Evolutionary conservation across 306 rosid species (phyloP).

Genomic region (Malus orientalis): DNA sequence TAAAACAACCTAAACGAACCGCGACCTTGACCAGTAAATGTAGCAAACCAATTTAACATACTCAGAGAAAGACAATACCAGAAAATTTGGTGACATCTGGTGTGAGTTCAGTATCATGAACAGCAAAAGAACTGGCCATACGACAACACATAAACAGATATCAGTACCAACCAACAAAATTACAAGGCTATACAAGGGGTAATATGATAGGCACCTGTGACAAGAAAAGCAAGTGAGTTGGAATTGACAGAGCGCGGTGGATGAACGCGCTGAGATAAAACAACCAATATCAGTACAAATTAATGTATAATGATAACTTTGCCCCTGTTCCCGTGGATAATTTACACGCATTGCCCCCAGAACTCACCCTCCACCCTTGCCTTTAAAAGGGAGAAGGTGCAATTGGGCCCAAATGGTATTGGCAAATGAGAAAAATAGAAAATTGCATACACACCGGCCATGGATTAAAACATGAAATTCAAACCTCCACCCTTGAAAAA

Average conservation of each 20-base stretch:
- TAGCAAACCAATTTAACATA: slow-evolving; percentile 8
- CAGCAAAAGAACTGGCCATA: slow-evolving; percentile 65
- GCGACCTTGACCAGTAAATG: neutral
- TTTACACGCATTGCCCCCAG: neutral
- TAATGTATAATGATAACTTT: neutral
- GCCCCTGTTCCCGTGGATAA: neutral
- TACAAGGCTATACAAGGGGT: neutral
- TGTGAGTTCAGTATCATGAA: slow-evolving; percentile 91
- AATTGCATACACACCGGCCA: neutral
- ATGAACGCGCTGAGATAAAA: slow-evolving; percentile 52
- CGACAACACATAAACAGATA: slow-evolving; percentile 3
- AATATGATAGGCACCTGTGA: slow-evolving; percentile 58
- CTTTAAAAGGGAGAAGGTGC: neutral
- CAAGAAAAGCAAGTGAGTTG: slow-evolving; percentile 86
- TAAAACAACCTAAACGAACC: neutral
- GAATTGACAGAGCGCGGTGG: slow-evolving; percentile 70
- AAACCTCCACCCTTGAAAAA: neutral
- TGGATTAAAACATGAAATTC: neutral
- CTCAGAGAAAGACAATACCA: slow-evolving; percentile 45
- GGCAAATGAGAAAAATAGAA: neutral
- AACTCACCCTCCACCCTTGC: neutral
- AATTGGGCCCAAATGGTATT: neutral
- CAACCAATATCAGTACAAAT: neutral
- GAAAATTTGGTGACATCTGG: slow-evolving; percentile 92
- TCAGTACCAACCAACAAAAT: slow-evolving; percentile 1